A percentile compares a stretch with the other conserved stretches of the same genome.
Evolutionary conservation across 1,139 yeast genomes (phyloP).

Genomic region (Sugiyamaella xylanicola): DNA sequence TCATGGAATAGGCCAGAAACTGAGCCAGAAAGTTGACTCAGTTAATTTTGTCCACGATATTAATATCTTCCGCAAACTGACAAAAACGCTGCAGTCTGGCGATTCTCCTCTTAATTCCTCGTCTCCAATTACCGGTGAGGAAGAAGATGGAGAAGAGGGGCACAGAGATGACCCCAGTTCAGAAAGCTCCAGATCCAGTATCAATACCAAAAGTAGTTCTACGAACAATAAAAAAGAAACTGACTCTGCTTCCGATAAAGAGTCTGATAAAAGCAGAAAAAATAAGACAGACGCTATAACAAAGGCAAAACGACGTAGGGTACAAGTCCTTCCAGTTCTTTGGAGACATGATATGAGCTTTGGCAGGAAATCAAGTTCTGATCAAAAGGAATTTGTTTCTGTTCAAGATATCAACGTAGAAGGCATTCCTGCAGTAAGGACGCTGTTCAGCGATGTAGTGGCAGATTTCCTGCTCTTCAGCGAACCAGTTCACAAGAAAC

Average conservation of each 20-base stretch:
- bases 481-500: slow-evolving; percentile 63
- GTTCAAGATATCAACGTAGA: slow-evolving; percentile 70
- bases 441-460: slow-evolving; percentile 79
- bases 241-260: too few species aligned
- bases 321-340: slow-evolving; percentile 55
- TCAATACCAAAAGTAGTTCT: too few species aligned
- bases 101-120: slow-evolving; percentile 38
- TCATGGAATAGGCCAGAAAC: slow-evolving; percentile 88
- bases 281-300: too few species aligned
- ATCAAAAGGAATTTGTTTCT: slow-evolving; percentile 48
- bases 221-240: background rate
- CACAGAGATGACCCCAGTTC: background rate
- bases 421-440: slow-evolving; percentile 74
- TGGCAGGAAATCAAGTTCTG: slow-evolving; percentile 23
- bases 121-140: slow-evolving; percentile 16
- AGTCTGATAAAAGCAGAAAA: background rate
- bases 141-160: slow-evolving; percentile 15
- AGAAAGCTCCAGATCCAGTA: too few species aligned
- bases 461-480: slow-evolving; percentile 81
- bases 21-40: slow-evolving; percentile 73
- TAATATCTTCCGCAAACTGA: slow-evolving; percentile 64
- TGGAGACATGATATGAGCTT: slow-evolving; percentile 40
- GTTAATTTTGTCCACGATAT: slow-evolving; percentile 84
- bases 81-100: slow-evolving; percentile 55
- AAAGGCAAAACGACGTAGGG: too few species aligned